A percentile compares a stretch with the other conserved stretches of the same genome.
Conservation (phyloP, 2,329 filamentous ascomycete genomes). For the Rosellinia necatrix region DNA sequence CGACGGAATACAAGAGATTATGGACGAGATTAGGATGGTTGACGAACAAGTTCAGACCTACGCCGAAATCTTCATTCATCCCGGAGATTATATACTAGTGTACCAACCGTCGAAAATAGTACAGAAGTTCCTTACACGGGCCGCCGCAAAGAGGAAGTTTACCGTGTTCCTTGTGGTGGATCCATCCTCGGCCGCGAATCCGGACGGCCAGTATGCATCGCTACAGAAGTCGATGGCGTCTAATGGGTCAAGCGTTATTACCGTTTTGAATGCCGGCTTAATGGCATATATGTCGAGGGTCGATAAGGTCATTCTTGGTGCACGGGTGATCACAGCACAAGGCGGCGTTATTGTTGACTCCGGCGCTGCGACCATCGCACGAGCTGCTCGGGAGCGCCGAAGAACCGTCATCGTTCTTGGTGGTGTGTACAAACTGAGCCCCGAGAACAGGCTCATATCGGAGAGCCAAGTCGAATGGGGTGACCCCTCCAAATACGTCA, state of each 20-base stretch:
- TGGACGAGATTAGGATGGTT: conserved; percentile 90
- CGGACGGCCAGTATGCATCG: conserved; percentile 51
- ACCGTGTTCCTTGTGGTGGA: conserved; percentile 83
- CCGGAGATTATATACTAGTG: conserved; percentile 89
- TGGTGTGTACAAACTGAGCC: conserved; percentile 92
- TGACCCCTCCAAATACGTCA: conserved; percentile 75
- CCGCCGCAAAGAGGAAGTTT: conserved; percentile 87
- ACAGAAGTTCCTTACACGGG: conserved; percentile 85
- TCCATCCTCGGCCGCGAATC: conserved; percentile 47
- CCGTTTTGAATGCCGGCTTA: conserved; percentile 81
- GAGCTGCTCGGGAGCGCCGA: conserved; percentile 79
- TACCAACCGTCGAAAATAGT: conserved; percentile 86
- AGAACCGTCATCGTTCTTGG: conserved; percentile 87
- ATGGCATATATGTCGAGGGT: conserved; percentile 95
- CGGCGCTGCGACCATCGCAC: conserved; percentile 82
- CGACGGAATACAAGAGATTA: conserved; percentile 91
- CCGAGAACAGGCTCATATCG: conserved; percentile 83
- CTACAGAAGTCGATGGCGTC: conserved; percentile 79
- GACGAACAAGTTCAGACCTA: conserved; percentile 91
- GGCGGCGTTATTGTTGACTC: conserved; percentile 83
- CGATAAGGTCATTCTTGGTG: conserved; percentile 91
- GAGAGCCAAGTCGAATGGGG: conserved; percentile 86
- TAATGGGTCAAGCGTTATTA: conserved; percentile 79
- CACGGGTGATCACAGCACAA: conserved; percentile 85
- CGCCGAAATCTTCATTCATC: conserved; percentile 89